A percentile compares a stretch with the other conserved stretches of the same genome.
Conservation (phyloP, 2,329 filamentous ascomycete genomes). For the Aspergillus vadensis region DNA sequence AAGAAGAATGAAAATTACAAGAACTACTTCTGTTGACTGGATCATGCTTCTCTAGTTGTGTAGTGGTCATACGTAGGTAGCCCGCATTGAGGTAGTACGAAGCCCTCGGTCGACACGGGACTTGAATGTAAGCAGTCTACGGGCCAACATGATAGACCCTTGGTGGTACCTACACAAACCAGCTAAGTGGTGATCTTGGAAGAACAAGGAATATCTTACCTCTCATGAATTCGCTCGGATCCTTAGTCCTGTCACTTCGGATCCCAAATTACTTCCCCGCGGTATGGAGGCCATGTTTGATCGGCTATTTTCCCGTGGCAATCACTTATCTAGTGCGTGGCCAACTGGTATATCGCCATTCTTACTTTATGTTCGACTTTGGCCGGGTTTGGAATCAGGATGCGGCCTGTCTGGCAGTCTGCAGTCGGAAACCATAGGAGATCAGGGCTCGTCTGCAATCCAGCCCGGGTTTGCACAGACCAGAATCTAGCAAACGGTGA, state of each 20-base stretch:
- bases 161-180: neutral
- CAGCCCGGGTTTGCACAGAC: slow-evolving; percentile 29
- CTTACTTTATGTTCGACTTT: neutral
- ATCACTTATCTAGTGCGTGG: neutral
- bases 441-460: slow-evolving; percentile 19
- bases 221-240: neutral
- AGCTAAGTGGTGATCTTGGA: neutral
- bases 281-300: neutral
- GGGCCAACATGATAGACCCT: neutral
- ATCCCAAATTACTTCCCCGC: neutral
- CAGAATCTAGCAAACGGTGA: slow-evolving; percentile 19
- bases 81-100: neutral
- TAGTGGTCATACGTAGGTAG: neutral
- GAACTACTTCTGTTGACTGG: neutral
- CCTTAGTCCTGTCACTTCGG: neutral
- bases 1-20: neutral
- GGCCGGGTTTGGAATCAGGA: neutral
- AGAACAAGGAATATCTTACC: neutral
- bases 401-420: slow-evolving; percentile 1
- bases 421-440: neutral
- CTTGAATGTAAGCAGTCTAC: too few relatives aligned
- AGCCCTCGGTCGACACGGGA: neutral
- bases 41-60: neutral
- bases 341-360: neutral
- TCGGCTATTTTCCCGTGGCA: neutral